Conservation (phyloP, 2,329 filamentous ascomycete species). For the Trichophyton equinum region DNA sequence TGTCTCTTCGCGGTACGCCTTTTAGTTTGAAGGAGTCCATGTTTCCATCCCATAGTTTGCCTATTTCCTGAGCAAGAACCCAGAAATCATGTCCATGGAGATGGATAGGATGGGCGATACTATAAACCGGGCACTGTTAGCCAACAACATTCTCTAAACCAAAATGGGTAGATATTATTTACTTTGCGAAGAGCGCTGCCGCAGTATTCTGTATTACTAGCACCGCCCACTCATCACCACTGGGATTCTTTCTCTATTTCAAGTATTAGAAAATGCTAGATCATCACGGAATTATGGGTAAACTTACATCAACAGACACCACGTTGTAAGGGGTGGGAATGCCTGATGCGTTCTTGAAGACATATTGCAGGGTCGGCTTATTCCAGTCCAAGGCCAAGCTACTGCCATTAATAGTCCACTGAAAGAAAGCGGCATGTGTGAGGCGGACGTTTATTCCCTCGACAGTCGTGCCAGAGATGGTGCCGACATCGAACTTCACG, state of each 20-base stretch:
- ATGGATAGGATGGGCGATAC: conserved; percentile 35
- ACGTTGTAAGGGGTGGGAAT: not conserved
- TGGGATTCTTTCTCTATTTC: not conserved
- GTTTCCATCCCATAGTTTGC: not conserved
- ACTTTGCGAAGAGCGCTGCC: not conserved
- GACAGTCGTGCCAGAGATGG: not conserved
- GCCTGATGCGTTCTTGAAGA: not conserved
- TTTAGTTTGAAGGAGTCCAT: conserved; percentile 13
- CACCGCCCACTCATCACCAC: not conserved
- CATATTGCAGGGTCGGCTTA: not conserved
- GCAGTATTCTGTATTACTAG: not conserved
- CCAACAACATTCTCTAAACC: not conserved
- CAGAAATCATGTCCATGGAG: conserved; percentile 61
- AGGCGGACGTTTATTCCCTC: not conserved
- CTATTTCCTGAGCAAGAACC: conserved; percentile 40
- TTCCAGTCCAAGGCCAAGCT: not conserved
- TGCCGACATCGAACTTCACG: not conserved
- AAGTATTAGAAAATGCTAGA: not conserved
- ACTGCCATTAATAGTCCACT: not conserved
- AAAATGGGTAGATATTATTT: not conserved
- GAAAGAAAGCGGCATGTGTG: not conserved
- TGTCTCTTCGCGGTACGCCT: conserved; percentile 37
- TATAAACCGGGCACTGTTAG: not conserved
- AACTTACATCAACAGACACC: not conserved
- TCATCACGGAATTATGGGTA: not conserved